These are phyloP conservation scores for Lactifluus echinatus DNA, from an alignment of 768 basidiomycete species.

Conservation along the genomic window DNA sequence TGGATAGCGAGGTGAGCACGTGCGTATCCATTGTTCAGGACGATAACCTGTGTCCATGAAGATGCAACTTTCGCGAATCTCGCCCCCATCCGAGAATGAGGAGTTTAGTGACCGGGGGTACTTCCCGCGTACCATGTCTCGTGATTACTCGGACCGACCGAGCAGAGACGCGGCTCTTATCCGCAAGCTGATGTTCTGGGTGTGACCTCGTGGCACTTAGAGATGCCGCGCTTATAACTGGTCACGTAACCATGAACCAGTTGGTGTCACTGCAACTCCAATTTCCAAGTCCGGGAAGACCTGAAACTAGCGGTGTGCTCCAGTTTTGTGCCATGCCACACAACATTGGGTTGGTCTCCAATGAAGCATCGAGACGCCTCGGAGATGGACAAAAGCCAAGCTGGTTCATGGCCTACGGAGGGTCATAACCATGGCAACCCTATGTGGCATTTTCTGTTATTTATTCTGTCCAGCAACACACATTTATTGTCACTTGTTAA, in stretches of 20 bases:
- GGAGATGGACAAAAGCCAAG: too few relatives aligned
- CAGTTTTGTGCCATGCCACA: too few relatives aligned
- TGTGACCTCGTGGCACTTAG: slow-evolving; percentile 2
- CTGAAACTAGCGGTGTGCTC: too few relatives aligned
- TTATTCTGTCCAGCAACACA: slow-evolving; percentile 5
- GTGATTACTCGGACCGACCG: slow-evolving; percentile 22
- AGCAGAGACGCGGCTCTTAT: slow-evolving; percentile 25
- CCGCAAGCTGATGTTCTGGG: slow-evolving; percentile 27
- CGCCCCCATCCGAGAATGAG: slow-evolving; percentile 38
- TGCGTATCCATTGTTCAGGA: neutral
- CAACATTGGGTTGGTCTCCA: too few relatives aligned
- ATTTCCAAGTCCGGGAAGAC: too few relatives aligned
- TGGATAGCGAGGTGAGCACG: slow-evolving; percentile 57
- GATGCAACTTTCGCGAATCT: slow-evolving; percentile 62
- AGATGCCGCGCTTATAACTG: too few relatives aligned
- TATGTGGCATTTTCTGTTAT: neutral
- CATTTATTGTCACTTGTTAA: slow-evolving; percentile 11
- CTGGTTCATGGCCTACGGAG: too few relatives aligned
- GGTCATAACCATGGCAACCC: too few relatives aligned
- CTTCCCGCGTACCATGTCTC: slow-evolving; percentile 19
- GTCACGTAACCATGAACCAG: too few relatives aligned
- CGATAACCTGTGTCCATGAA: slow-evolving; percentile 24
- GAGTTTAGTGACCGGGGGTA: slow-evolving; percentile 29
- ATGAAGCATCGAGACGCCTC: too few relatives aligned
- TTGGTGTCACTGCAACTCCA: too few relatives aligned